A percentile compares a stretch with the other conserved stretches of the same genome.
Evolutionary conservation across 768 basidiomycete genomes (phyloP).

Genomic region (Ramaria rubella): DNA sequence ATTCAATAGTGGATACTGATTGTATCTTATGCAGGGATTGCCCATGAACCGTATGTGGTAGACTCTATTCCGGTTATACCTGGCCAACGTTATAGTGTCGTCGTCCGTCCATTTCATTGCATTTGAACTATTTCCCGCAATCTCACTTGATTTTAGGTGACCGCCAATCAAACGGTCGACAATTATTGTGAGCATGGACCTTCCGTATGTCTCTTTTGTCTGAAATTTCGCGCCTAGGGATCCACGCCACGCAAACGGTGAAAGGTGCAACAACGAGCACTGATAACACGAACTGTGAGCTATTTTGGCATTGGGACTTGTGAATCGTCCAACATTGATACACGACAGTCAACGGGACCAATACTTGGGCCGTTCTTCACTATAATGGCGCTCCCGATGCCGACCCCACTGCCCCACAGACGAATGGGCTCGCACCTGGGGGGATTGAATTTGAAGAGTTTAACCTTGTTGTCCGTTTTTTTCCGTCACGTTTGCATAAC

Average conservation of each 20-base stretch:
- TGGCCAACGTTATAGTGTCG: constrained; percentile 29
- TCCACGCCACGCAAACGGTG: constrained; percentile 9
- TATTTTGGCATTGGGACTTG: neutral
- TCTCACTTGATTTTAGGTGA: constrained; percentile 13
- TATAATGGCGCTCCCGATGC: constrained; percentile 35
- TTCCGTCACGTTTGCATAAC: constrained; percentile 16
- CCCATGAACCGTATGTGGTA: constrained; percentile 18
- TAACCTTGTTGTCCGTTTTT: constrained; percentile 21
- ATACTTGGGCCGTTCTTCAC: constrained; percentile 42
- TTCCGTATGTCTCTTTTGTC: neutral
- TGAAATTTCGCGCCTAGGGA: constrained; percentile 6
- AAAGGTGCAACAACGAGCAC: neutral
- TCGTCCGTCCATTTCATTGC: neutral
- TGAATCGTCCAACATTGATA: too few relatives aligned
- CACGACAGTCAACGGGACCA: constrained; percentile 34
- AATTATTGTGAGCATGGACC: constrained; percentile 20
- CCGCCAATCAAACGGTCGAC: constrained; percentile 16
- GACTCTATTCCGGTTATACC: constrained; percentile 22
- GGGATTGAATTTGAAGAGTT: constrained; percentile 27
- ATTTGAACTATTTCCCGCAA: neutral
- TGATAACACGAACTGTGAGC: constrained; percentile 7
- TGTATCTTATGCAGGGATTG: constrained; percentile 24
- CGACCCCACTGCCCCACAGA: constrained; percentile 35
- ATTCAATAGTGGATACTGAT: constrained; percentile 39
- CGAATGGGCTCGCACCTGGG: constrained; percentile 8